Percentiles rank a stretch among this genome's conserved stretches.
These are phyloP conservation scores for Naematelia encephala DNA, from an alignment of 768 basidiomycete species.

Conservation along the genomic window DNA sequence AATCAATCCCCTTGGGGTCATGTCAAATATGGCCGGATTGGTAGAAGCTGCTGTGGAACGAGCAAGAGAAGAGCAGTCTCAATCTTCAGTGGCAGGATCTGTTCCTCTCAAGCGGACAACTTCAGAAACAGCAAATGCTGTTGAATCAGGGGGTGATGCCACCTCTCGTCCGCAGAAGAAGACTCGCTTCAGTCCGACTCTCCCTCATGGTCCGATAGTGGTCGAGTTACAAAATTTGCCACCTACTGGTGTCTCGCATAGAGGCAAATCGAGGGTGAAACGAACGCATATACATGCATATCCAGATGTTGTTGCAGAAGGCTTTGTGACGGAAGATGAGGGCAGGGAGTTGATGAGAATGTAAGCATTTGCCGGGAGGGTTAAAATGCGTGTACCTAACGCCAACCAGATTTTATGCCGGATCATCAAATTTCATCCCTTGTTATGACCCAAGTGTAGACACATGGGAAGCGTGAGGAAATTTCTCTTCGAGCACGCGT, in stretches of 20 bases:
- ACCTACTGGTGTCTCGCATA: slow-evolving; percentile 11
- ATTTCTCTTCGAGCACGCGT: background rate
- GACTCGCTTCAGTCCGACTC: slow-evolving; percentile 23
- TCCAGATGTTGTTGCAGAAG: slow-evolving; percentile 84
- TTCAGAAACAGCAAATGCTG: background rate
- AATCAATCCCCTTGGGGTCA: slow-evolving; percentile 44
- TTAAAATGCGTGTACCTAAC: slow-evolving; percentile 1
- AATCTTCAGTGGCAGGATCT: background rate
- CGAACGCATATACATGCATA: slow-evolving; percentile 57
- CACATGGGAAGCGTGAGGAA: slow-evolving; percentile 65
- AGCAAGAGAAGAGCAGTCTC: slow-evolving; percentile 39
- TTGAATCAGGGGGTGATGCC: background rate
- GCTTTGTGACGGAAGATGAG: slow-evolving; percentile 73
- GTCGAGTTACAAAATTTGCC: slow-evolving; percentile 34
- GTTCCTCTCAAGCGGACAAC: background rate
- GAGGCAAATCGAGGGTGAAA: slow-evolving; percentile 24
- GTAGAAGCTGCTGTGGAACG: slow-evolving; percentile 49
- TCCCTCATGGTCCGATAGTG: slow-evolving; percentile 25
- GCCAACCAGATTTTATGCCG: slow-evolving; percentile 71
- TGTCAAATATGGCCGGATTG: slow-evolving; percentile 49
- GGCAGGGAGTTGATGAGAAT: slow-evolving; percentile 82
- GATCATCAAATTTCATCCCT: slow-evolving; percentile 87
- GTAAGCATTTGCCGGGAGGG: slow-evolving; percentile 53
- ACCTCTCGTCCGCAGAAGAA: slow-evolving; percentile 16
- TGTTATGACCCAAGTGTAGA: slow-evolving; percentile 80